Conservation (phyloP, 1,284 basidiomycete genomes). For the Apiotrichum siamense region DNA sequence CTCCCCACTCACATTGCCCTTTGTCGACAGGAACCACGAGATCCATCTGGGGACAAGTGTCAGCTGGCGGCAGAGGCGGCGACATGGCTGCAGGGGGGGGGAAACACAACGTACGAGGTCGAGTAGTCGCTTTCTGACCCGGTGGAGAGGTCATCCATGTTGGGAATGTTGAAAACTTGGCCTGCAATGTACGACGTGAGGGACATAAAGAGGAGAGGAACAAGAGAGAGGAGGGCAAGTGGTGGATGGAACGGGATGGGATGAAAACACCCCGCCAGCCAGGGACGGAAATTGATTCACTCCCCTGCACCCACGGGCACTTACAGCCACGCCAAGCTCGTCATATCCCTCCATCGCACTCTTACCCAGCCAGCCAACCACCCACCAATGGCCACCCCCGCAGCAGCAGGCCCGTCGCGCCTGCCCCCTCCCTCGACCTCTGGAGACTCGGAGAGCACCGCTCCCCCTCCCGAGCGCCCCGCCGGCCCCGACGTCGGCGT, state of each 20-base stretch:
- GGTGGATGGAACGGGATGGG: background rate
- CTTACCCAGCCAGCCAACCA: background rate
- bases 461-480: conserved; percentile 13
- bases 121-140: conserved; percentile 48
- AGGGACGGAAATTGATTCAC: no score
- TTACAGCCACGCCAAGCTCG: no score
- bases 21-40: conserved; percentile 92
- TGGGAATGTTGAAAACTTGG: conserved; percentile 2
- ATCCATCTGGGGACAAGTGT: conserved; percentile 71
- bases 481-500: conserved; percentile 60
- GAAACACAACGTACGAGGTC: conserved; percentile 35
- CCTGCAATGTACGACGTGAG: conserved; percentile 2
- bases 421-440: conserved; percentile 41
- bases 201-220: background rate
- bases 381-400: conserved; percentile 8
- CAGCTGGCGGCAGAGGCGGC: background rate
- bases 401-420: conserved; percentile 19
- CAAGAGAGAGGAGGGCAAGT: background rate
- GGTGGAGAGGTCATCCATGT: conserved; percentile 47
- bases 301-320: no score
- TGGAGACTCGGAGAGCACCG: conserved; percentile 39
- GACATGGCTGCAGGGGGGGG: no score
- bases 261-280: no score
- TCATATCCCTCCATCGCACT: background rate
- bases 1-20: conserved; percentile 48